Evolutionary conservation across 805 yeast genomes (phyloP).

Genomic region (Myxozyma sirexii): DNA sequence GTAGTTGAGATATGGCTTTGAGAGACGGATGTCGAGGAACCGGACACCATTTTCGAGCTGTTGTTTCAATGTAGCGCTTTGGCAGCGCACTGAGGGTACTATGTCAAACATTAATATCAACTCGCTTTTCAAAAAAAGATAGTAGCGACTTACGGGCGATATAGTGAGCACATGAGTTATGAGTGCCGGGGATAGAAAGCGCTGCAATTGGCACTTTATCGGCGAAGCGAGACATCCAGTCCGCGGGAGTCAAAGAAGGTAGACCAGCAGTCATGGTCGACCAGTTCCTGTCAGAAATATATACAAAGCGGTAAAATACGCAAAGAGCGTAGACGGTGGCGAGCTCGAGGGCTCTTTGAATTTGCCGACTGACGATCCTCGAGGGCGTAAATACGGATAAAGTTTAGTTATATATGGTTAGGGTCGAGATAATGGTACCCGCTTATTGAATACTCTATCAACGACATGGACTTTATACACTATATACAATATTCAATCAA

Average conservation of each 20-base stretch:
- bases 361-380: too few relatives aligned
- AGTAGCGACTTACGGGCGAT: constrained; percentile 46
- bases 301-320: not conserved
- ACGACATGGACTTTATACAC: not conserved
- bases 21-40: constrained; percentile 68
- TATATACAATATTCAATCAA: not conserved
- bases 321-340: not conserved
- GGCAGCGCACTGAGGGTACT: constrained; percentile 77
- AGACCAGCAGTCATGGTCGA: not conserved
- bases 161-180: constrained; percentile 74
- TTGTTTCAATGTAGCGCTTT: constrained; percentile 58
- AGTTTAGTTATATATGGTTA: not conserved
- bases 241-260: constrained; percentile 7
- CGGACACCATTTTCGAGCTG: constrained; percentile 77
- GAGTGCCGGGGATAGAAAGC: constrained; percentile 81
- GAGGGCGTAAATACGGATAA: too few relatives aligned
- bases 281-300: not conserved
- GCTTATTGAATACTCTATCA: too few relatives aligned
- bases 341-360: too few relatives aligned
- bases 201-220: constrained; percentile 56
- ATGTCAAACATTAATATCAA: not conserved
- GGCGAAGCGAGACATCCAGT: constrained; percentile 59
- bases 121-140: not conserved
- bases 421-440: too few relatives aligned
- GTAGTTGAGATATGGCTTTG: constrained; percentile 58